These are phyloP conservation scores for Fusarium azukiicola DNA, from an alignment of 2,329 filamentous ascomycete species.

Conservation along the genomic window DNA sequence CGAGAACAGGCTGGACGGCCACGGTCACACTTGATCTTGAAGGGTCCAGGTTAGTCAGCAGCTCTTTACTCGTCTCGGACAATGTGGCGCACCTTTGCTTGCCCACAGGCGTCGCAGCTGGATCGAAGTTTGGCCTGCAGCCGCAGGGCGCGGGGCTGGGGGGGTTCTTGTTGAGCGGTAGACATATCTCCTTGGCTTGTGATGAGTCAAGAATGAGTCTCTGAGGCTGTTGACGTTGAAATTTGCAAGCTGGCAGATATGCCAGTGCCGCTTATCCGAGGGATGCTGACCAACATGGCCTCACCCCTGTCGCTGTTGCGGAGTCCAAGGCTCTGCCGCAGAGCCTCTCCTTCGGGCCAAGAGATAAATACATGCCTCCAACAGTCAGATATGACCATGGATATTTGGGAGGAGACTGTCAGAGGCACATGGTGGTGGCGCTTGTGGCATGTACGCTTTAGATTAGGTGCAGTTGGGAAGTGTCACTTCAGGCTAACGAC, in stretches of 20 bases:
- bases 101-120: neutral
- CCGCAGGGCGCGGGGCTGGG: neutral
- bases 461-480: neutral
- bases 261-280: neutral
- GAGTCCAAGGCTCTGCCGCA: neutral
- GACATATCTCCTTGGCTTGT: neutral
- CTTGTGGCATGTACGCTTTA: neutral
- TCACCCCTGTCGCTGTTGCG: neutral
- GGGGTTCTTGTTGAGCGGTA: neutral
- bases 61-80: neutral
- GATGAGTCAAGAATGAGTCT: neutral
- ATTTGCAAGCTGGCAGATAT: neutral
- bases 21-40: neutral
- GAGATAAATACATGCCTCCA: neutral
- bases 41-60: neutral
- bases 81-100: constrained; percentile 6
- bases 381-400: neutral
- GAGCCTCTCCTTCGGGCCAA: neutral
- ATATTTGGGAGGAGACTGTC: neutral
- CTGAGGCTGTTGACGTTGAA: neutral
- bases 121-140: neutral
- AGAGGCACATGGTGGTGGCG: too few relatives aligned
- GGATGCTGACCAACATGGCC: neutral
- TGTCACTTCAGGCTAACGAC: too few relatives aligned
- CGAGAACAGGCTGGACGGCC: neutral